These are phyloP conservation scores for Boechera divaricarpa DNA, from an alignment of 345 rosid genomes.

Conservation along the genomic window DNA sequence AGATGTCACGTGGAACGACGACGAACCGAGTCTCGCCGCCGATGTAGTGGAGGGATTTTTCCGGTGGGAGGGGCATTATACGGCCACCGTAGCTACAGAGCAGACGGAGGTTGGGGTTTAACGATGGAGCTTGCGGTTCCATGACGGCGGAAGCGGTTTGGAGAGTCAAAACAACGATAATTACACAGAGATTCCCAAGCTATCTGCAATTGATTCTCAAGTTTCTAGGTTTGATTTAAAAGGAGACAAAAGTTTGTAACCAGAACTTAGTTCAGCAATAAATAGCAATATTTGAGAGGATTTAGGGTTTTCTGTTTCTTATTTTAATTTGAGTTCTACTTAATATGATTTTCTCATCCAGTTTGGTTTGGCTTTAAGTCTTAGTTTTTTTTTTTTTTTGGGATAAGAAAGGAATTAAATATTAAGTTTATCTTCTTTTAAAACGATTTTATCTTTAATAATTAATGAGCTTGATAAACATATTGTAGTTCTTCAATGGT, in stretches of 20 bases:
- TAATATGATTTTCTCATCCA: neutral
- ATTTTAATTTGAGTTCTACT: too few relatives aligned
- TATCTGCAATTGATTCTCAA: neutral
- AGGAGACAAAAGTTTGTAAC: neutral
- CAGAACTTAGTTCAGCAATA: neutral
- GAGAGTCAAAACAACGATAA: neutral
- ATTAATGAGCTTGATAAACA: neutral
- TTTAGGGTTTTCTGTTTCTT: neutral
- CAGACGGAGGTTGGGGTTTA: conserved; percentile 12
- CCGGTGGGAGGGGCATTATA: conserved; percentile 11
- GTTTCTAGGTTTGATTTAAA: neutral
- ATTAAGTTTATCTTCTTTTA: neutral
- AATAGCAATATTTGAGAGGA: neutral
- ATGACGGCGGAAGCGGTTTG: neutral
- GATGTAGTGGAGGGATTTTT: conserved; percentile 19
- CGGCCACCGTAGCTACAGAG: conserved; percentile 38
- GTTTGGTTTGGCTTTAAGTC: neutral
- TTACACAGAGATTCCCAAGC: neutral
- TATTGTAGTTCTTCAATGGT: too few relatives aligned
- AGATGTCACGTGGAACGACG: conserved; percentile 25
- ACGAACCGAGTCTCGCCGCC: conserved; percentile 29
- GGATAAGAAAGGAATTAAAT: neutral
- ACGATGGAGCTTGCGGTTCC: conserved; percentile 21
- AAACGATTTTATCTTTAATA: neutral
- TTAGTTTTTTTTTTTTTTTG: too few relatives aligned